Percentiles rank a stretch among this genome's conserved stretches.
These are phyloP conservation scores for Flaveria floridana DNA, from an alignment of 140 eudicot genomes.

Conservation along the genomic window DNA sequence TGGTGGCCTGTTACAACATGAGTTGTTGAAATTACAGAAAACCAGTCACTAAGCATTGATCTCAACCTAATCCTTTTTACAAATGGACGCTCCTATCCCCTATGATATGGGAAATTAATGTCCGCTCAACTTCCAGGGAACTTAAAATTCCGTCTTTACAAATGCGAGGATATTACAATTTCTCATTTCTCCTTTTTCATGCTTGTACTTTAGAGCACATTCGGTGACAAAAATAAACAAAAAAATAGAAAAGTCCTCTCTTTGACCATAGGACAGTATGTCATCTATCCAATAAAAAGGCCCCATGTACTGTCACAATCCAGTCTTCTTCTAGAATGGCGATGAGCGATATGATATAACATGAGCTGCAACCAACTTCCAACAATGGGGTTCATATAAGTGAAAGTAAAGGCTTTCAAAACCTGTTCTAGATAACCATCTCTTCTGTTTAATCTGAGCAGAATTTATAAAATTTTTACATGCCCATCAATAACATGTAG, in stretches of 20 bases:
- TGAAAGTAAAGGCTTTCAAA: slow-evolving; percentile 20
- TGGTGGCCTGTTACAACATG: slow-evolving; percentile 13
- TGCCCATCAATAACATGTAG: slow-evolving; percentile 28
- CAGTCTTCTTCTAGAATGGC: slow-evolving; percentile 32
- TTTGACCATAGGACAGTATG: slow-evolving; percentile 25
- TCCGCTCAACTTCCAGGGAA: slow-evolving; percentile 25
- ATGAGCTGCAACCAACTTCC: slow-evolving; percentile 36
- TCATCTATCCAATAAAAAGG: slow-evolving; percentile 18
- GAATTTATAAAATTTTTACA: slow-evolving; percentile 20
- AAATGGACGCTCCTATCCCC: slow-evolving; percentile 24
- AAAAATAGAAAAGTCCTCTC: slow-evolving; percentile 22
- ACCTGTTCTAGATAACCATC: slow-evolving; percentile 21
- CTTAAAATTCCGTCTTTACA: slow-evolving; percentile 28
- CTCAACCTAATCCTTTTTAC: slow-evolving; percentile 17
- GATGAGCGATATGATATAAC: slow-evolving; percentile 22
- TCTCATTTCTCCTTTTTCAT: slow-evolving; percentile 23
- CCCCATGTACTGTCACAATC: slow-evolving; percentile 8
- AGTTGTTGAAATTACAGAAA: slow-evolving; percentile 29
- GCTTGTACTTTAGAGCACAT: slow-evolving; percentile 26
- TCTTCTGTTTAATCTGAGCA: slow-evolving; percentile 27
- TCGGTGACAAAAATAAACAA: slow-evolving; percentile 8
- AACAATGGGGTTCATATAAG: slow-evolving; percentile 28
- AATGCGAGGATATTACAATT: slow-evolving; percentile 29
- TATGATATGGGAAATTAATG: slow-evolving; percentile 10
- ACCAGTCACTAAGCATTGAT: slow-evolving; percentile 20